Base-by-base conservation (phyloP, 306 rosid species). In the Amphicarpaea edgeworthii region DNA sequence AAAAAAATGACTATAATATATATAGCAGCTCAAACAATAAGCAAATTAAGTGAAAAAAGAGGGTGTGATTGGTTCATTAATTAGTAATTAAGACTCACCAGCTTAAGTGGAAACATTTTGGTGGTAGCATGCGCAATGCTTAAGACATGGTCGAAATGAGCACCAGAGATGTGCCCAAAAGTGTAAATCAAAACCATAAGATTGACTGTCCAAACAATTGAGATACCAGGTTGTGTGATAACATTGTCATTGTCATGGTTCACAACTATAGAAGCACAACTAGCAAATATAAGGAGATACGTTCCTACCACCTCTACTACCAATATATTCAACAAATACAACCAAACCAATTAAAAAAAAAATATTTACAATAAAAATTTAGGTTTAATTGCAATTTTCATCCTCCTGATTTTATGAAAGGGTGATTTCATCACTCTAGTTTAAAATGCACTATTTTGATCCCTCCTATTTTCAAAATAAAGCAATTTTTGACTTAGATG, bases 131-230 rank as follows among this genome's bases (percentile, higher is more conserved):
- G 89, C 43, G 97, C 97, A 54, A 92, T 50, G 23, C 97, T 95
- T 73, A 94, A 91, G 0, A 97, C 93, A 1, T 96, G 98, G 30
- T 91, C 90, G 46, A 94, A 94, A 83, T 94, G 97, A 50, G 97
- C 97, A 45, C 97, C 97, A 2, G 97, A 94, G 26, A 94, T 94
- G 11, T 94, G 98, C 2, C 97, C 96, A 19, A 94, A 76, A 17
- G 93, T 79, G 65, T 91, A 94, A 46, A 84, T 53, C 83, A 90
- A 81, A 0, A 95, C 96, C 87, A 82, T 85, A 37, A 90, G 93
- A 6, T 51, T 86, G 21, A 95, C 62, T 8, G 97, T 97, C 97
- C 98, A 95, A 45, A 53, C 67, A 9, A 89, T 73, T 10, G 93
- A 11, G 16, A 90, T 81, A 26, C 98, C 98, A 0, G 96, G 92